These are phyloP conservation scores for Daldinia vernicosa DNA, from an alignment of 495 filamentous ascomycete species.

Conservation along the genomic window DNA sequence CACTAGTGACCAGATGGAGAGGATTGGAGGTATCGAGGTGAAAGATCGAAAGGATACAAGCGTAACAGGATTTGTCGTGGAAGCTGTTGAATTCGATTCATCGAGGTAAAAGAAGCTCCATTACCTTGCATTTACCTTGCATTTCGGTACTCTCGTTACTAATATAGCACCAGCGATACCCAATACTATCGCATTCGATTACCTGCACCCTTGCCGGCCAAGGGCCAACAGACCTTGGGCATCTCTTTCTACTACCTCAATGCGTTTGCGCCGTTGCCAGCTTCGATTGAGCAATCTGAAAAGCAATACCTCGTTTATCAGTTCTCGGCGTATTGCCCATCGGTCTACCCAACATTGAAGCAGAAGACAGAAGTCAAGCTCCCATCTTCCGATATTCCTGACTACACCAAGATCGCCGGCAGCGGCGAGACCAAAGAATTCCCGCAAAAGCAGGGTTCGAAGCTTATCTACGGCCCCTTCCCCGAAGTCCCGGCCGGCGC, in stretches of 20 bases:
- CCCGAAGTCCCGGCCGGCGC: constrained; percentile 77
- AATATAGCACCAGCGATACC: constrained; percentile 64
- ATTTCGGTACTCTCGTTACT: constrained; percentile 13
- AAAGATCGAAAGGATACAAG: constrained; percentile 84
- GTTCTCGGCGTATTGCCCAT: constrained; percentile 82
- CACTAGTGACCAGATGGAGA: constrained; percentile 73
- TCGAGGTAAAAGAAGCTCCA: constrained; percentile 59
- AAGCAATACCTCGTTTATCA: constrained; percentile 85
- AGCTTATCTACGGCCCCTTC: constrained; percentile 94
- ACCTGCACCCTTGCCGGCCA: constrained; percentile 74
- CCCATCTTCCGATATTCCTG: constrained; percentile 77
- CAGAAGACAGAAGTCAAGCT: constrained; percentile 98
- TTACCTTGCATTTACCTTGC: neutral
- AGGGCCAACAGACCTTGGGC: constrained; percentile 81
- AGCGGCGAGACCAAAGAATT: constrained; percentile 69
- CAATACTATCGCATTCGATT: constrained; percentile 88
- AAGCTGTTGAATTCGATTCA: constrained; percentile 69
- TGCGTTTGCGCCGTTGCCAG: constrained; percentile 79
- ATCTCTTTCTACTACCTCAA: constrained; percentile 84
- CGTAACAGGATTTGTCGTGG: constrained; percentile 71
- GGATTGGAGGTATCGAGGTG: constrained; percentile 86
- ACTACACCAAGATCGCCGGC: constrained; percentile 78
- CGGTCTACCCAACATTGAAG: constrained; percentile 83
- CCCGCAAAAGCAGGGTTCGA: constrained; percentile 83
- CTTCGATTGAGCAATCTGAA: constrained; percentile 79